Base-by-base conservation (phyloP, 2,329 filamentous ascomycete species). In the Mariannaea elegans region DNA sequence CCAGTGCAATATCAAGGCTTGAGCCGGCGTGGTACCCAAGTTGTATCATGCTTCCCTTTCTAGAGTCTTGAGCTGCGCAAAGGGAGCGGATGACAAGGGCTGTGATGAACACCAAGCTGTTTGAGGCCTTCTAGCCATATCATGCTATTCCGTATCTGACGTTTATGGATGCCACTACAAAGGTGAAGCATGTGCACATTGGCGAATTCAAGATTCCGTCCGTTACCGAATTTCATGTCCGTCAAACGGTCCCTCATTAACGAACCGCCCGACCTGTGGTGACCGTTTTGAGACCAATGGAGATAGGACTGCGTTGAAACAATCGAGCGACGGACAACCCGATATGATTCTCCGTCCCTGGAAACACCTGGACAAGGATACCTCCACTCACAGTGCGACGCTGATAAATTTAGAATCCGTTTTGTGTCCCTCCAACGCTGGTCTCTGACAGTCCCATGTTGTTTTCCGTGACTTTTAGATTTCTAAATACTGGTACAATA, bases 1-100 rank as follows among this genome's bases (percentile, higher is more conserved):
- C 53, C 62, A 56, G 47, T 56, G 62, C 51, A 47, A 59, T n/a
- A 44, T 44, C 39, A 24, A 52, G 57, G 54, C 63, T 63, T 51
- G 56, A 59, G 55, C 64, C 64, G 59, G 62, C 56, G 61, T 61
- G 64, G 61, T 49, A 56, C 23, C 56, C 63, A 52, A 14, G 39
- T 44, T 44, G 21, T 51, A 46, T 55, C 7, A 7, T n/a, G 32
- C 13, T n/a, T 36, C 12, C 14, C 10, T 36, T n/a, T n/a, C n/a
- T n/a, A n/a, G n/a, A n/a, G n/a, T n/a, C n/a, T n/a, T n/a, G n/a
- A n/a, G n/a, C 14, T 47, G 41, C 39, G 16, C 29, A 39, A 19
- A 41, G 55, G 48, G 16, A 24, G 31, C 32, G 55, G 42, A 14
- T 10, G 7, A n/a, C 50, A 48, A 44, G 56, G 34, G 56, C 45